Evolutionary conservation across 1,284 basidiomycete genomes (phyloP).

Genomic region (Wolfiporia cocos): DNA sequence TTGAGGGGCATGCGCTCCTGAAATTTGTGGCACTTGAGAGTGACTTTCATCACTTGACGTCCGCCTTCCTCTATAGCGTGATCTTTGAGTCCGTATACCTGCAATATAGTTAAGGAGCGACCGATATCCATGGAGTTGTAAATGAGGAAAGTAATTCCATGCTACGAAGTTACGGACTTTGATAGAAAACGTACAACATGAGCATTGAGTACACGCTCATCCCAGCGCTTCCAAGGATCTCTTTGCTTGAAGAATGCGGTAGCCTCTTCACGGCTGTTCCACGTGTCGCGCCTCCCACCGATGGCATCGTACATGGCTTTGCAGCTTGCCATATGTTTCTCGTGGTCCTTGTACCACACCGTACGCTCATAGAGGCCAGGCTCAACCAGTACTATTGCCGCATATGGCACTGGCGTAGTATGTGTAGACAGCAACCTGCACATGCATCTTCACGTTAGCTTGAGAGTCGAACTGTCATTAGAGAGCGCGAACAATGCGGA

Average conservation of each 20-base stretch:
- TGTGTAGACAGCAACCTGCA: neutral
- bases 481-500: neutral
- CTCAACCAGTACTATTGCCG: neutral
- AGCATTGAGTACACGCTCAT: neutral
- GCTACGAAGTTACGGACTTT: neutral
- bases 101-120: no score
- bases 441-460: neutral
- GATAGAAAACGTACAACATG: neutral
- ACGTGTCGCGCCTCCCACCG: neutral
- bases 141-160: neutral
- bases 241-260: neutral
- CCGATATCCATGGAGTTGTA: no score
- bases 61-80: neutral
- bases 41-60: neutral
- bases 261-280: neutral
- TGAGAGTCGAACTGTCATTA: neutral
- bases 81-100: neutral
- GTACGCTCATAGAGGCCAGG: neutral
- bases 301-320: neutral
- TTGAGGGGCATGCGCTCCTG: neutral
- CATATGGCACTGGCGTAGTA: neutral
- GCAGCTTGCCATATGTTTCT: neutral
- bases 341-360: neutral
- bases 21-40: neutral
- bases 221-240: neutral